These are phyloP conservation scores for Geotrichum fermentans DNA, from an alignment of 1,139 yeast genomes.

Conservation along the genomic window DNA sequence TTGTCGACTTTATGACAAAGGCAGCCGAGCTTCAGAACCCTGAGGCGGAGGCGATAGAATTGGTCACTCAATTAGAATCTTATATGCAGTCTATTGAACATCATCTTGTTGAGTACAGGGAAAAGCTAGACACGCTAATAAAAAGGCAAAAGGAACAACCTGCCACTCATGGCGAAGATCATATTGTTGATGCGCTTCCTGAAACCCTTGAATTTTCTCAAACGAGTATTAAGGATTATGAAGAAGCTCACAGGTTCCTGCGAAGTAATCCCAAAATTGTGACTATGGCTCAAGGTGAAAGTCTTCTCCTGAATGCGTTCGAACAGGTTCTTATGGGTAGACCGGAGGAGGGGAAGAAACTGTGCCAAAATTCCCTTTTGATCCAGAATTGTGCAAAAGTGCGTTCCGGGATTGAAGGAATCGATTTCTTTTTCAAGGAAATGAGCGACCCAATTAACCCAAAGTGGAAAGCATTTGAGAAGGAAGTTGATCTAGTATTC, in stretches of 20 bases:
- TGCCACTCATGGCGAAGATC: too few species aligned
- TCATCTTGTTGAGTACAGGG: slow-evolving; percentile 54
- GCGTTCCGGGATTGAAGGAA: slow-evolving; percentile 42
- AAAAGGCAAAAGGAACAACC: background rate
- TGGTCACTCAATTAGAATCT: slow-evolving; percentile 31
- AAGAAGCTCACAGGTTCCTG: slow-evolving; percentile 49
- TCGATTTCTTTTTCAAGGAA: slow-evolving; percentile 64
- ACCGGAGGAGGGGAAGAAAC: slow-evolving; percentile 50
- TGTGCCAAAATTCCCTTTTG: slow-evolving; percentile 74
- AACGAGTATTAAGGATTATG: slow-evolving; percentile 47
- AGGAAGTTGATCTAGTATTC: slow-evolving; percentile 67
- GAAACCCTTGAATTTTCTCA: slow-evolving; percentile 64
- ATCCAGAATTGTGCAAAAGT: slow-evolving; percentile 71
- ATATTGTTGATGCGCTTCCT: slow-evolving; percentile 47
- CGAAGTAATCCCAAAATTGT: slow-evolving; percentile 62
- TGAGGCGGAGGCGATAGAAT: slow-evolving; percentile 39
- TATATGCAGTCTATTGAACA: slow-evolving; percentile 35
- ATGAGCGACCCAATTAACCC: slow-evolving; percentile 51
- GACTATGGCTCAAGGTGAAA: slow-evolving; percentile 81
- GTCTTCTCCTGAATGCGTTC: slow-evolving; percentile 87
- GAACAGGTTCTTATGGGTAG: slow-evolving; percentile 68
- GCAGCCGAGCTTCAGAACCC: slow-evolving; percentile 44
- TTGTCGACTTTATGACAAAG: slow-evolving; percentile 63
- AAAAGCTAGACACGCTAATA: slow-evolving; percentile 38
- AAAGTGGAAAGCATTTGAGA: slow-evolving; percentile 59